phyloP scores from a whole-genome alignment of 257 asterid species.

The Leptodermis oblonga region DNA sequence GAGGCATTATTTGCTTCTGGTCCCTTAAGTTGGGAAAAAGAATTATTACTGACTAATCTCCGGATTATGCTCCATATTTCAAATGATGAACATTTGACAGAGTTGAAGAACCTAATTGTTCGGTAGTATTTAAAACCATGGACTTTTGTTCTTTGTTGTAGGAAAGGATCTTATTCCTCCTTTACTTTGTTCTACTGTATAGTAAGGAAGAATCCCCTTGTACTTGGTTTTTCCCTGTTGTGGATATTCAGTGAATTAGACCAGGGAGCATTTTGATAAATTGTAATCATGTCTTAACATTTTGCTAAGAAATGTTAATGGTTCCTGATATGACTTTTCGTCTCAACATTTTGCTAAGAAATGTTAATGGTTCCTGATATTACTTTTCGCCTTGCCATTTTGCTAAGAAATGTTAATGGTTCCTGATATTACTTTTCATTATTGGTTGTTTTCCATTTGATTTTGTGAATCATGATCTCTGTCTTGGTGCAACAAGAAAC shows the following conservation, averaged over 20 bases:
- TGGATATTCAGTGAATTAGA: slow-evolving; percentile 14
- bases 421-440: neutral
- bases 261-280: slow-evolving; percentile 16
- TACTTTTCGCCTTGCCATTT: too few species aligned
- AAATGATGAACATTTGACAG: slow-evolving; percentile 41
- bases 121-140: slow-evolving; percentile 14
- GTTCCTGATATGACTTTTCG: neutral
- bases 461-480: neutral
- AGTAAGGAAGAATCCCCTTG: slow-evolving; percentile 12
- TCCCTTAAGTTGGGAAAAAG: slow-evolving; percentile 49
- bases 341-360: slow-evolving; percentile 9
- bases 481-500: slow-evolving; percentile 1
- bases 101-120: slow-evolving; percentile 34
- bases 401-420: slow-evolving; percentile 10
- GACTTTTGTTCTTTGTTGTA: slow-evolving; percentile 4
- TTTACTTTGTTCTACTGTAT: slow-evolving; percentile 18
- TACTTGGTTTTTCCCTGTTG: slow-evolving; percentile 11
- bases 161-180: slow-evolving; percentile 18
- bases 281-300: slow-evolving; percentile 21
- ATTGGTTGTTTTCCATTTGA: neutral
- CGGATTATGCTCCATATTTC: slow-evolving; percentile 41
- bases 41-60: slow-evolving; percentile 37
- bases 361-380: slow-evolving; percentile 3
- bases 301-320: slow-evolving; percentile 14
- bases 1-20: slow-evolving; percentile 46